phyloP scores from a whole-genome alignment of 495 filamentous ascomycete species.

The Tuber brumale region DNA sequence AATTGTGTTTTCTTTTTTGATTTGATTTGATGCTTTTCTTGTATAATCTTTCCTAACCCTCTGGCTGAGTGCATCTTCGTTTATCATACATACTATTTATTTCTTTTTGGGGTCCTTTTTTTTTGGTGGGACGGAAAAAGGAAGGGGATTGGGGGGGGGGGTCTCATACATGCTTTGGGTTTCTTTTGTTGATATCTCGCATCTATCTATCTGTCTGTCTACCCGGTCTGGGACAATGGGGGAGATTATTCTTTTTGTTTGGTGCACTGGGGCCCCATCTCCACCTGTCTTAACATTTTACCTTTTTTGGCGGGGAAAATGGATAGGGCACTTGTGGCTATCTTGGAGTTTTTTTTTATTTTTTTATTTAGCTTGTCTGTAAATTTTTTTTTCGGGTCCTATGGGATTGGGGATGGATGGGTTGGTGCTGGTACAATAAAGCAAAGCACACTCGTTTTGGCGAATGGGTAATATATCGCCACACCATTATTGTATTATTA shows the following conservation, averaged over 20 bases:
- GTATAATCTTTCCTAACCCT: neutral
- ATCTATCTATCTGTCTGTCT: conserved; percentile 8
- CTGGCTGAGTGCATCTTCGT: neutral
- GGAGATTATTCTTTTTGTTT: conserved; percentile 15
- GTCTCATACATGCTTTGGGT: neutral
- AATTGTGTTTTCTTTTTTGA: conserved; percentile 15
- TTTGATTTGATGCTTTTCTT: conserved; percentile 12
- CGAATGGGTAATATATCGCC: neutral
- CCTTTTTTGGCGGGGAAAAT: conserved; percentile 9
- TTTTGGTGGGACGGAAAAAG: neutral
- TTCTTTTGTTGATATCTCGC: neutral
- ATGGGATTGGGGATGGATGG: neutral
- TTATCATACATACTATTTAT: neutral
- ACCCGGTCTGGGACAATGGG: conserved; percentile 19
- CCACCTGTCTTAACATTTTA: neutral
- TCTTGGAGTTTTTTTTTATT: conserved; percentile 21
- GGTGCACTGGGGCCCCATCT: conserved; percentile 9
- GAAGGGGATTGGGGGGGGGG: neutral
- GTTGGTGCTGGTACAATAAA: neutral
- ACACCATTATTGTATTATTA: neutral
- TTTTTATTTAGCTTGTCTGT: conserved; percentile 3
- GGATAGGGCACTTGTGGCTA: neutral
- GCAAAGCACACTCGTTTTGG: neutral
- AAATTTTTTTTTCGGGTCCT: neutral
- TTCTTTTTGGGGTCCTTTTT: neutral